A percentile compares a stretch with the other conserved stretches of the same genome.
These are phyloP conservation scores for Talaromyces trachyspermus DNA, from an alignment of 495 filamentous ascomycete genomes.

Conservation along the genomic window DNA sequence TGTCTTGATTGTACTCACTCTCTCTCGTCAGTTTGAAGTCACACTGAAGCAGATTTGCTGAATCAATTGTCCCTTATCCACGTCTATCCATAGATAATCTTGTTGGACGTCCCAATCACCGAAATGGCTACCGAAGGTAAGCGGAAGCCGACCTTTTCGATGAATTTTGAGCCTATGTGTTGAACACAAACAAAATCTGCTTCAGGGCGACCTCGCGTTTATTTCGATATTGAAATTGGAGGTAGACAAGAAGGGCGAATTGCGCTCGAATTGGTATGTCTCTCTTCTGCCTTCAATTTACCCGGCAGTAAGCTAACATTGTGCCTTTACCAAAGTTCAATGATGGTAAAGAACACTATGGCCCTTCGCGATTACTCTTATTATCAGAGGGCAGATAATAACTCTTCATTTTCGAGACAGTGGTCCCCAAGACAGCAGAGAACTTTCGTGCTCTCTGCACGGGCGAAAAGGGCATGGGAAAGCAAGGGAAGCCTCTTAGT, in stretches of 20 bases:
- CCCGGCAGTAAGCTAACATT: constrained; percentile 13
- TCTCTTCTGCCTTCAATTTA: background rate
- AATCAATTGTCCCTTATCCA: too few relatives aligned
- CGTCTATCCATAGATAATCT: background rate
- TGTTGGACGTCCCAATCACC: background rate
- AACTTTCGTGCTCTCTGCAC: constrained; percentile 97
- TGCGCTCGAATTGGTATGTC: constrained; percentile 68
- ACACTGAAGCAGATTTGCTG: too few relatives aligned
- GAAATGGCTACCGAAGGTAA: constrained; percentile 5
- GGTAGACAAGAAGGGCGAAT: constrained; percentile 63
- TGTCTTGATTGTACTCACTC: background rate
- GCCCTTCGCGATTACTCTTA: background rate
- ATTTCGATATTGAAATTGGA: constrained; percentile 83
- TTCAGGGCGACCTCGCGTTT: constrained; percentile 62
- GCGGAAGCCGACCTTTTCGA: constrained; percentile 7
- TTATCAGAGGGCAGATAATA: constrained; percentile 9
- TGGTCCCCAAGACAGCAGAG: constrained; percentile 85
- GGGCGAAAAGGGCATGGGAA: constrained; percentile 82
- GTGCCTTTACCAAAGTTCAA: constrained; percentile 56
- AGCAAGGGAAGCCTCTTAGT: constrained; percentile 75
- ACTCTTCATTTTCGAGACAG: constrained; percentile 24
- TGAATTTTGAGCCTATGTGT: background rate
- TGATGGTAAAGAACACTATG: constrained; percentile 51
- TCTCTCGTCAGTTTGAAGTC: background rate
- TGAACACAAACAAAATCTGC: constrained; percentile 2